A percentile compares a stretch with the other conserved stretches of the same genome.
Conservation (phyloP, 179 eudicot genomes). For the Camellia oleifera region DNA sequence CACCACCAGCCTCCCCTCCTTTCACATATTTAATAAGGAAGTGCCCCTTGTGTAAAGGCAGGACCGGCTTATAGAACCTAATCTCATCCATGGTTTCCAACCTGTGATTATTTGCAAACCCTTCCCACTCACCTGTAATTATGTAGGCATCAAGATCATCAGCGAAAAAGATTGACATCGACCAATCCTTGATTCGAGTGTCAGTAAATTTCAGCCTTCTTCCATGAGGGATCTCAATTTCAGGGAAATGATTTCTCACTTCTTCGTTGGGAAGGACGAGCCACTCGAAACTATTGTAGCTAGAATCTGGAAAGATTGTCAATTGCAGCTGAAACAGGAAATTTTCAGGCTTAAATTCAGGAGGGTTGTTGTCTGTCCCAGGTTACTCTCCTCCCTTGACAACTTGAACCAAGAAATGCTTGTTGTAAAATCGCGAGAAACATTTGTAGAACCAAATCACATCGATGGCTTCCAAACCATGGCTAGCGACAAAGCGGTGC, state of each 20-base stretch:
- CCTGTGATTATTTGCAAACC: not conserved
- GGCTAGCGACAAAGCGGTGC: not conserved
- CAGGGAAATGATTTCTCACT: not conserved
- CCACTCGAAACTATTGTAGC: not conserved
- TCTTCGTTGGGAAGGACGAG: not conserved
- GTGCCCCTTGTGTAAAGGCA: not conserved
- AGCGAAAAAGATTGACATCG: not conserved
- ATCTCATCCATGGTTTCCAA: slow-evolving; percentile 7
- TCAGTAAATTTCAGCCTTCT: not conserved
- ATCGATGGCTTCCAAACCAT: not conserved
- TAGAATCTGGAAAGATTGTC: too few species aligned
- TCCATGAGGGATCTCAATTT: not conserved
- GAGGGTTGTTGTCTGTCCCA: too few species aligned
- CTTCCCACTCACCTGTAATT: not conserved
- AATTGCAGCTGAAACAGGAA: not conserved
- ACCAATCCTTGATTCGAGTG: not conserved
- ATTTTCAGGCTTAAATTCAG: not conserved
- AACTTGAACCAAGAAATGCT: not conserved
- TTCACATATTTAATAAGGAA: not conserved
- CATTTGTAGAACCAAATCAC: not conserved
- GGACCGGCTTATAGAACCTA: not conserved
- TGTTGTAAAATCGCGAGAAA: not conserved
- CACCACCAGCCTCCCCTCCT: not conserved
- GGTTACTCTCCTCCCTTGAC: not conserved
- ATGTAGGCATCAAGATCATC: not conserved